Conservation (phyloP, 1,139 yeast species). For the Candida sojae region DNA sequence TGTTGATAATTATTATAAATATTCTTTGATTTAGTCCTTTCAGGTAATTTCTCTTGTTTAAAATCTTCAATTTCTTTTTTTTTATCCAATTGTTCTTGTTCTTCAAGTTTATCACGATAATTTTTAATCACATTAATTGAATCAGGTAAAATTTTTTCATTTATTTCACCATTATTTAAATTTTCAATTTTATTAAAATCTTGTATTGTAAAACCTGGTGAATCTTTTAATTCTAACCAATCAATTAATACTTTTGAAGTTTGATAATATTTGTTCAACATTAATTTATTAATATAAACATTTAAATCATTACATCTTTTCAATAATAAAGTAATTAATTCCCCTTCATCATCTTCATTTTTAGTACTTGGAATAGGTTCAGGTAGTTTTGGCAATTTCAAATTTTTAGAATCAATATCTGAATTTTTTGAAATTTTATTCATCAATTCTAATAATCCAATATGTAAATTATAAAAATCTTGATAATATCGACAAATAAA, state of each 20-base stretch:
- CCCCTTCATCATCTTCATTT: slow-evolving; percentile 11
- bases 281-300: slow-evolving; percentile 34
- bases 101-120: slow-evolving; percentile 11
- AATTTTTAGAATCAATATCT: slow-evolving; percentile 3
- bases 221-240: slow-evolving; percentile 33
- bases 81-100: slow-evolving; percentile 15
- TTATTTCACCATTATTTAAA: slow-evolving; percentile 23
- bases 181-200: slow-evolving; percentile 6
- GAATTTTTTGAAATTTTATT: neutral
- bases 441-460: slow-evolving; percentile 19
- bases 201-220: slow-evolving; percentile 22
- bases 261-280: slow-evolving; percentile 29
- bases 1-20: slow-evolving; percentile 23
- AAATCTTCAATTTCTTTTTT: slow-evolving; percentile 5
- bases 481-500: slow-evolving; percentile 42
- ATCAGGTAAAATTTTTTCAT: slow-evolving; percentile 24
- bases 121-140: slow-evolving; percentile 26
- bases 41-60: slow-evolving; percentile 13
- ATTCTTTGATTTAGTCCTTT: slow-evolving; percentile 19
- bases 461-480: slow-evolving; percentile 45
- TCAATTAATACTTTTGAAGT: slow-evolving; percentile 26
- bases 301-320: slow-evolving; percentile 41
- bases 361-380: slow-evolving; percentile 38
- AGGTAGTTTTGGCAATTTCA: slow-evolving; percentile 42
- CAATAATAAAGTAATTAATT: slow-evolving; percentile 17